Conservation (phyloP, 78 protist species). For the Cavenderia fasciculata region DNA sequence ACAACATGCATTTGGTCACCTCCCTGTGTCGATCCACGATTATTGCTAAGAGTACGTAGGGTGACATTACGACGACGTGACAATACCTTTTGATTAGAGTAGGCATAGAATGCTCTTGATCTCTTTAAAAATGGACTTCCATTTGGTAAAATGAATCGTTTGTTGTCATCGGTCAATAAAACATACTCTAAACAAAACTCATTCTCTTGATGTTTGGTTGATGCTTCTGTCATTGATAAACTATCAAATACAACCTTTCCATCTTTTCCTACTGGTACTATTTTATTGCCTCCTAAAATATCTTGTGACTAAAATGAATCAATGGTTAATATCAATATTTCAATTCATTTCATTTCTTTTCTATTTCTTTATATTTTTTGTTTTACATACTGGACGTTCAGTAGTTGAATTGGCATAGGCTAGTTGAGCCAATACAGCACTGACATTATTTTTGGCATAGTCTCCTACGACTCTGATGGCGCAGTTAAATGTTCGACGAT, state of each 20-base stretch:
- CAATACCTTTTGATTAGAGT: constrained; percentile 71
- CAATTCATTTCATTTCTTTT: too few species aligned
- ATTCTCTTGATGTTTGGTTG: constrained; percentile 75
- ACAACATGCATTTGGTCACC: constrained; percentile 81
- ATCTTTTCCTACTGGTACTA: constrained; percentile 60
- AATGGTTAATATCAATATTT: too few species aligned
- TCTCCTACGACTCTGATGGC: constrained; percentile 63
- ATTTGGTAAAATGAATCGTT: constrained; percentile 1
- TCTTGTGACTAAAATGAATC: too few species aligned
- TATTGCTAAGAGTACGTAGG: constrained; percentile 41
- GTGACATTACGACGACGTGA: constrained; percentile 64
- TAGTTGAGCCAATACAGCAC: constrained; percentile 37
- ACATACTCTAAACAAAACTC: constrained; percentile 64
- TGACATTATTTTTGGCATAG: constrained; percentile 39
- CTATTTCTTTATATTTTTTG: too few species aligned
- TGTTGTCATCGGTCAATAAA: constrained; percentile 42
- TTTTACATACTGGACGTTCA: constrained; percentile 61
- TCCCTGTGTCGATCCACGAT: constrained; percentile 49
- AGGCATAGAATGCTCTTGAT: constrained; percentile 79
- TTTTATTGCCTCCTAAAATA: constrained; percentile 75
- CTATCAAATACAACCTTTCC: constrained; percentile 75
- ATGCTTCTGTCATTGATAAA: constrained; percentile 77
- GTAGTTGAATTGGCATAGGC: constrained; percentile 50
- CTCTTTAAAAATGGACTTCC: constrained; percentile 52
- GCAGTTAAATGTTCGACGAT: constrained; percentile 50